phyloP scores from a whole-genome alignment of 371 early-diverging fungal genomes.

The Mortierella sp. region DNA sequence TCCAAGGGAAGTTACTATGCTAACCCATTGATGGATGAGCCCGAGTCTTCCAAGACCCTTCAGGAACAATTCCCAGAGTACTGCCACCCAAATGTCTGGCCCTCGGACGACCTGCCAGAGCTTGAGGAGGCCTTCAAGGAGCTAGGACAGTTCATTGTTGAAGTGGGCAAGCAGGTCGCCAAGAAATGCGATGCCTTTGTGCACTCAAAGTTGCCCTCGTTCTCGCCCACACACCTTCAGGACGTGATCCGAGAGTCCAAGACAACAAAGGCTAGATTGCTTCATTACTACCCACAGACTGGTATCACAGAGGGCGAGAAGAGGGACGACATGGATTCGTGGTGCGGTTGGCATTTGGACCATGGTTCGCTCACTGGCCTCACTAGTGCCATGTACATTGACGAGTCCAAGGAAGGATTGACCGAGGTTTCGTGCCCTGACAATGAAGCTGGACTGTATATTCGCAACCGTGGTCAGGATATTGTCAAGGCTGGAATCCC shows the following conservation, averaged over 20 bases:
- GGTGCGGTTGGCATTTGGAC: constrained; percentile 78
- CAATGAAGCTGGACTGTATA: constrained; percentile 65
- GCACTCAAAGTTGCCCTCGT: constrained; percentile 41
- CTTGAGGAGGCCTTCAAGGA: constrained; percentile 58
- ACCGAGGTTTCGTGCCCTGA: constrained; percentile 57
- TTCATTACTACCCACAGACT: constrained; percentile 71
- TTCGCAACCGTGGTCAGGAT: constrained; percentile 61
- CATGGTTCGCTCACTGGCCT: constrained; percentile 66
- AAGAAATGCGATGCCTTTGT: constrained; percentile 66
- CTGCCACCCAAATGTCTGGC: constrained; percentile 69
- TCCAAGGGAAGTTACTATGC: constrained; percentile 65
- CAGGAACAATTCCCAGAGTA: constrained; percentile 57
- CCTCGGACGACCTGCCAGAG: constrained; percentile 57
- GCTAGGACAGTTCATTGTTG: constrained; percentile 65
- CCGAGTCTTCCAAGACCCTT: constrained; percentile 33
- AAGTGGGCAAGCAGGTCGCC: constrained; percentile 66
- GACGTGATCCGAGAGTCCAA: constrained; percentile 57
- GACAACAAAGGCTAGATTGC: constrained; percentile 68
- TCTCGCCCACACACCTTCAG: constrained; percentile 57
- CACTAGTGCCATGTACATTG: constrained; percentile 68
- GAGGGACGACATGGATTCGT: constrained; percentile 59
- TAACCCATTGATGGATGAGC: constrained; percentile 64
- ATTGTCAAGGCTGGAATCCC: constrained; percentile 68
- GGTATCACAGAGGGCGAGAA: constrained; percentile 36
- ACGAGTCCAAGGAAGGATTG: constrained; percentile 47